phyloP scores from a whole-genome alignment of 306 rosid species.

The Casuarina cunninghamiana region DNA sequence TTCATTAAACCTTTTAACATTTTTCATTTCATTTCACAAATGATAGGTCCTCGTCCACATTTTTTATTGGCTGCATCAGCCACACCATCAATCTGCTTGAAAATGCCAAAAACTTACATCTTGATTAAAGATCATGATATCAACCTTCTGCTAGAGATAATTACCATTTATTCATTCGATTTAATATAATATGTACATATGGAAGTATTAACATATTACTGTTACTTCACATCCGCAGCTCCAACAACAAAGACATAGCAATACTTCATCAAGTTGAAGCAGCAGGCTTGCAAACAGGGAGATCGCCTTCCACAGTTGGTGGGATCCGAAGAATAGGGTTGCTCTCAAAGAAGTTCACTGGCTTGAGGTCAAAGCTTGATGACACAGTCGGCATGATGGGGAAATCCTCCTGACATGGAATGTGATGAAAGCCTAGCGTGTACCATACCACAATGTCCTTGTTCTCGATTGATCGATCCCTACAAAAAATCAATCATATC shows the following conservation, averaged over 20 bases:
- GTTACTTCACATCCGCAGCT: neutral
- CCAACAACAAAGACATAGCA: neutral
- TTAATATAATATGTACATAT: too few species aligned
- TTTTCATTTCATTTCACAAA: too few species aligned
- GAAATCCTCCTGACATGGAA: slow-evolving; percentile 91
- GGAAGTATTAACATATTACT: too few species aligned
- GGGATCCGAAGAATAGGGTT: slow-evolving; percentile 74
- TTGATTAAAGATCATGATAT: too few species aligned
- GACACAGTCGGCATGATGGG: slow-evolving; percentile 87
- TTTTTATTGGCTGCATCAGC: too few species aligned
- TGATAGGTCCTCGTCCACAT: too few species aligned
- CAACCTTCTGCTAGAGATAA: neutral
- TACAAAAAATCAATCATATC: slow-evolving; percentile 26
- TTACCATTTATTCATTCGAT: too few species aligned
- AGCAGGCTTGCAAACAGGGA: slow-evolving; percentile 65
- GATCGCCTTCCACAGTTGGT: slow-evolving; percentile 56
- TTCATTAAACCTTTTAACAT: too few species aligned
- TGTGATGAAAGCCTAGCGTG: slow-evolving; percentile 88
- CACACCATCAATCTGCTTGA: too few species aligned
- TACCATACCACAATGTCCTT: slow-evolving; percentile 91
- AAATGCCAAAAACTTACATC: too few species aligned
- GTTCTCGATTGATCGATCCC: slow-evolving; percentile 82
- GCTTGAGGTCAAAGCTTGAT: slow-evolving; percentile 78
- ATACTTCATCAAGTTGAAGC: slow-evolving; percentile 37
- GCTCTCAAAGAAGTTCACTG: slow-evolving; percentile 84